Base-by-base conservation (phyloP, 2,329 filamentous ascomycete species). In the Alternaria dauci region DNA sequence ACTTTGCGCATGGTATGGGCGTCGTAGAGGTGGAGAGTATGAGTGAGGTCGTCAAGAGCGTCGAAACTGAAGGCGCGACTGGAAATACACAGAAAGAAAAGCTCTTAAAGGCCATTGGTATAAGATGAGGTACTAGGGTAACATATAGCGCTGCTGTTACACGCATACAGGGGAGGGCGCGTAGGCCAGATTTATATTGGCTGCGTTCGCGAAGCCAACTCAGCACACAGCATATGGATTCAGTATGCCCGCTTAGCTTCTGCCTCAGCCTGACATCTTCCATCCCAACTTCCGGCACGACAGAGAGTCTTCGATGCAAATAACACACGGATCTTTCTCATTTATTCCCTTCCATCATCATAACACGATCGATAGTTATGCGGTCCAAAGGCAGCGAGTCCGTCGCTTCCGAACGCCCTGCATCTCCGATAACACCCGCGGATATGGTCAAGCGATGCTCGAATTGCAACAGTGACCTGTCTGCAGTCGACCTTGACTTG, bases 1-100 rank as follows among this genome's bases (percentile, higher is more conserved):
- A 57, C 2, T 81, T 82, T 63, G 65, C 58, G 53, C 80, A 82
- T 62, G 79, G 80, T 1, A 54, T 38, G 2, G 79, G 77, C 0
- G 75, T 83, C 8, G 71, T 65, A 32, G 81, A 83, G 69, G 76
- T 81, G 8, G 81, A 82, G 63, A 77, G 68, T 0, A 82, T 83
- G 80, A 76, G 74, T 7, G 81, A 82, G 32, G 71, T 82, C 4
- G 80, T 82, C 4, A 76, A 74, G 47, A 72, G 70, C 20, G 59
- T 80, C 20, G 77, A 76, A 23, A 47, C 4, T 64, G 23, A 55
- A 16, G 65, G 56, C 9, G 51, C 42, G 16, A 52, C 28, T 16
- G 44, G 34, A 1, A 61, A 39, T 38, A 25, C 36, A 50, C 67
- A 67, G 54, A 76, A 71, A 54, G 66, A 71, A 3, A 71, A 71